Percentiles rank a stretch among this genome's conserved stretches.
Evolutionary conservation across 2,329 filamentous ascomycete species (phyloP).

Genomic region (Dactylellina cionopaga): DNA sequence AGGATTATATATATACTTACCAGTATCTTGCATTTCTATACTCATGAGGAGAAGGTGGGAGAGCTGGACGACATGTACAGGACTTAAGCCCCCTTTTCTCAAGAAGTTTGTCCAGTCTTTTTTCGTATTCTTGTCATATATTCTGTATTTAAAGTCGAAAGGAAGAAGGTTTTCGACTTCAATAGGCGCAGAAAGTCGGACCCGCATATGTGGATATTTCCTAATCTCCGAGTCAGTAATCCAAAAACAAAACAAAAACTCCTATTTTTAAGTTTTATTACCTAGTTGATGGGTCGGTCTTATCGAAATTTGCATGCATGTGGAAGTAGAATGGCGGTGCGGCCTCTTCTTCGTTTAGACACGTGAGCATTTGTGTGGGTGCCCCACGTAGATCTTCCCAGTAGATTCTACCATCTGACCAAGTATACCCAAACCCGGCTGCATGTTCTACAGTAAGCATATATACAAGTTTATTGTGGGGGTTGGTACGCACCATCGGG

Average conservation of each 20-base stretch:
- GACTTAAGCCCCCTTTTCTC: conserved; percentile 93
- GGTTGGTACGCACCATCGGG: conserved; percentile 71
- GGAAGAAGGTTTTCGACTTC: conserved; percentile 94
- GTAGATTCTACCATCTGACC: conserved; percentile 88
- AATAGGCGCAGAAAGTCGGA: conserved; percentile 89
- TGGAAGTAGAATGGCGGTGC: conserved; percentile 94
- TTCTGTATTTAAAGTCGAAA: conserved; percentile 98
- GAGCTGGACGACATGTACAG: conserved; percentile 94
- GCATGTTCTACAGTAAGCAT: conserved; percentile 19
- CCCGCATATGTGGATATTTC: conserved; percentile 91
- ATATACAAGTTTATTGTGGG: not conserved
- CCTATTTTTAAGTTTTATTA: conserved; percentile 61
- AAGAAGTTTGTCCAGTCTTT: conserved; percentile 99
- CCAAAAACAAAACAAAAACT: not conserved
- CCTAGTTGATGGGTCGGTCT: conserved; percentile 81
- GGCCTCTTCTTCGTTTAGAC: conserved; percentile 80
- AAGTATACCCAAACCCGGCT: conserved; percentile 91
- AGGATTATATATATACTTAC: conserved; percentile 64
- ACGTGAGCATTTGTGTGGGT: conserved; percentile 86
- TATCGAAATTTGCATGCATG: conserved; percentile 85
- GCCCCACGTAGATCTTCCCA: conserved; percentile 90
- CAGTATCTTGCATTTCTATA: conserved; percentile 93
- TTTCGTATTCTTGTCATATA: conserved; percentile 98
- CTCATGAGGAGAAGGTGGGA: conserved; percentile 92
- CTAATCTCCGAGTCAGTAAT: conserved; percentile 60